Percentiles rank a stretch among this genome's conserved stretches.
Evolutionary conservation across 495 filamentous ascomycete species (phyloP).

Genomic region (Penicillium cosmopolitanum): DNA sequence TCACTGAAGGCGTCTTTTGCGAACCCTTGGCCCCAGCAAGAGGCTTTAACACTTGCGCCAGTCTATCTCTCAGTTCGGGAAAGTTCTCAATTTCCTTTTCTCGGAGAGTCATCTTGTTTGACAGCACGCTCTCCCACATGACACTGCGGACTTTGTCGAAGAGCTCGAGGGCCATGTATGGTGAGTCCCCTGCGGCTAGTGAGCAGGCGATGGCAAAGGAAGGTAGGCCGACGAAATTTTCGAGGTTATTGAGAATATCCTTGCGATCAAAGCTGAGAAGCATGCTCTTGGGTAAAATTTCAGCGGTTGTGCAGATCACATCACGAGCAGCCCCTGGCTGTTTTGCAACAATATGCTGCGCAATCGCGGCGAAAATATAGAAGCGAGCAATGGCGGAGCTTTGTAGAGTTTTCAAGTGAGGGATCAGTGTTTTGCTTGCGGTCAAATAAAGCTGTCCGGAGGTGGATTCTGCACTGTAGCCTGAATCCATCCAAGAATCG

Average conservation of each 20-base stretch:
- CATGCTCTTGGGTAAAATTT: slow-evolving; percentile 8
- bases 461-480: background rate
- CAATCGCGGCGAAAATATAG: slow-evolving; percentile 8
- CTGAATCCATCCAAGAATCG: slow-evolving; percentile 5
- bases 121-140: slow-evolving; percentile 7
- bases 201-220: slow-evolving; percentile 8
- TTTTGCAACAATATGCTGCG: slow-evolving; percentile 1
- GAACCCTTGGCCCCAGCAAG: background rate
- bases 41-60: background rate
- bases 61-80: background rate
- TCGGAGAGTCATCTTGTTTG: slow-evolving; percentile 2
- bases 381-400: slow-evolving; percentile 5
- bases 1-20: background rate
- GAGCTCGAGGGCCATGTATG: slow-evolving; percentile 7
- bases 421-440: background rate
- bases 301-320: slow-evolving; percentile 5
- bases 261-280: slow-evolving; percentile 7
- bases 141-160: slow-evolving; percentile 14
- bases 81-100: slow-evolving; percentile 5
- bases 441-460: slow-evolving; percentile 5
- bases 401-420: slow-evolving; percentile 1
- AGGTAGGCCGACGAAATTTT: background rate
- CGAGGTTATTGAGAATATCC: slow-evolving; percentile 9
- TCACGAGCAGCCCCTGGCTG: slow-evolving; percentile 1
- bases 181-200: slow-evolving; percentile 5